phyloP scores from a whole-genome alignment of 2,329 filamentous ascomycete genomes.

The Capronia epimyces region DNA sequence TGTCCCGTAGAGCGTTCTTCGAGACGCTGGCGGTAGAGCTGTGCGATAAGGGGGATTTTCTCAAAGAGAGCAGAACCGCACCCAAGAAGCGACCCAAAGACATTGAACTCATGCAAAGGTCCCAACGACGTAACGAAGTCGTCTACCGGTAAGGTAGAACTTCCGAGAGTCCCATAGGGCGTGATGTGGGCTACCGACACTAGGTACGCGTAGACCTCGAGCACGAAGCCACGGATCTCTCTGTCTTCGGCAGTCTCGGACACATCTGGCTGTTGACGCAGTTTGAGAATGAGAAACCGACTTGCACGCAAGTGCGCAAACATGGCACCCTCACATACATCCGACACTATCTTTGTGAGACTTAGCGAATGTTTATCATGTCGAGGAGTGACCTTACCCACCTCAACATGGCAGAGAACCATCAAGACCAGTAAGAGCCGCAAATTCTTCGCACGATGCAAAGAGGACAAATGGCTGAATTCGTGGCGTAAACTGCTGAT shows the following conservation, averaged over 20 bases:
- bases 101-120: slow-evolving; percentile 11
- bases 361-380: background rate
- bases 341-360: slow-evolving; percentile 19
- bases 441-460: slow-evolving; percentile 5
- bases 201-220: slow-evolving; percentile 24
- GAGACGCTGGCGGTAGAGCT: slow-evolving; percentile 10
- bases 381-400: background rate
- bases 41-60: slow-evolving; percentile 19
- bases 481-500: slow-evolving; percentile 7
- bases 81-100: slow-evolving; percentile 21
- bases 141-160: slow-evolving; percentile 8
- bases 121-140: slow-evolving; percentile 11
- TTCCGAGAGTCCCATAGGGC: slow-evolving; percentile 7
- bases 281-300: slow-evolving; percentile 13
- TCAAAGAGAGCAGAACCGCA: slow-evolving; percentile 19
- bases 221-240: slow-evolving; percentile 18
- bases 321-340: slow-evolving; percentile 17
- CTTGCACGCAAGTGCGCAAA: slow-evolving; percentile 24
- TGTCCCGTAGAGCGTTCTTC: slow-evolving; percentile 3
- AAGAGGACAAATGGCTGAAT: no score
- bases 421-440: slow-evolving; percentile 13
- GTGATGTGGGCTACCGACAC: slow-evolving; percentile 20
- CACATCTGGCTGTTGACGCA: slow-evolving; percentile 2
- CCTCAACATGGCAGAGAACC: slow-evolving; percentile 17
- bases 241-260: slow-evolving; percentile 4